Conservation (phyloP, 345 rosid species). For the Euphorbia pulcherrima region DNA sequence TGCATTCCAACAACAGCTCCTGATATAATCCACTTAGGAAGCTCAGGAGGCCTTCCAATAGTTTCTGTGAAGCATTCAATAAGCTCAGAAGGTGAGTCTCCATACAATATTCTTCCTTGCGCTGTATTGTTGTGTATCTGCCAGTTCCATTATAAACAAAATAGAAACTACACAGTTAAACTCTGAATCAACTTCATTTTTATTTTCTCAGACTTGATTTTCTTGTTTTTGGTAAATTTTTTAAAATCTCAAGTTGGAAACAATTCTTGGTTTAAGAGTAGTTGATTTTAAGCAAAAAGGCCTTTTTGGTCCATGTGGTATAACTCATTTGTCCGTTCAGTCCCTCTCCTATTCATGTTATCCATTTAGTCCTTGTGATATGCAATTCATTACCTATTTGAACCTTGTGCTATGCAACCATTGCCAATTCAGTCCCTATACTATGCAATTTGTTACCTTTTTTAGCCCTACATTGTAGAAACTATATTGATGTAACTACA, state of each 20-base stretch:
- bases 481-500: too few relatives aligned
- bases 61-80: constrained; percentile 51
- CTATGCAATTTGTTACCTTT: too few relatives aligned
- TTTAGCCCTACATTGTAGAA: too few relatives aligned
- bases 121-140: constrained; percentile 56
- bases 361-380: too few relatives aligned
- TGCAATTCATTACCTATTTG: too few relatives aligned
- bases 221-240: background rate
- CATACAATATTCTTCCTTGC: constrained; percentile 54
- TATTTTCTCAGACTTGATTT: background rate
- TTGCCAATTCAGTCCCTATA: too few relatives aligned
- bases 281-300: too few relatives aligned
- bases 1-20: constrained; percentile 84
- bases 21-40: constrained; percentile 71
- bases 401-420: too few relatives aligned
- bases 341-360: too few relatives aligned
- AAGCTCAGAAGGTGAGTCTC: constrained; percentile 58
- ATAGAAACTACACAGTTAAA: constrained; percentile 33
- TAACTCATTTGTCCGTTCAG: too few relatives aligned
- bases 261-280: background rate
- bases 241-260: background rate
- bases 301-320: too few relatives aligned
- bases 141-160: constrained; percentile 38
- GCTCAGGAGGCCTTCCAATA: constrained; percentile 68
- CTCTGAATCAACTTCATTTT: constrained; percentile 13